These are phyloP conservation scores for Thraustochytrium sp. DNA, from an alignment of 352 stramenopile genomes.

Conservation along the genomic window DNA sequence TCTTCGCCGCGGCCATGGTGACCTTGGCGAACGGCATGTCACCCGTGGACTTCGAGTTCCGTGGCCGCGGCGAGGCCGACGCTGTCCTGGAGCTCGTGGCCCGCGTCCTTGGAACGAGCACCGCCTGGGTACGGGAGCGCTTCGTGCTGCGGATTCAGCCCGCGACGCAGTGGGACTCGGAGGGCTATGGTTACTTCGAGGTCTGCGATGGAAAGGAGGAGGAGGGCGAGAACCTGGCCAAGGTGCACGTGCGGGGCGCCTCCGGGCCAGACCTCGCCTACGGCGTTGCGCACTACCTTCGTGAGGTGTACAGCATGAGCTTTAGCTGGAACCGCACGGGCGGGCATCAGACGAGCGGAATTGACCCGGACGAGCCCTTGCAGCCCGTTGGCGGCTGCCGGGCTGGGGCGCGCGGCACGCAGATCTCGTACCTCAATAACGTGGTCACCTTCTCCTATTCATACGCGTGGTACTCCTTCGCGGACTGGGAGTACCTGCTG, in stretches of 20 bases:
- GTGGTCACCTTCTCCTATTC: slow-evolving; percentile 82
- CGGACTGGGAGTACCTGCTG: slow-evolving; percentile 73
- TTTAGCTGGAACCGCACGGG: slow-evolving; percentile 49
- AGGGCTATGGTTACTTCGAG: not conserved
- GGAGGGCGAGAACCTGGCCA: not conserved
- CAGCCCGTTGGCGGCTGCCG: slow-evolving; percentile 46
- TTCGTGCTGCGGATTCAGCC: too few species aligned
- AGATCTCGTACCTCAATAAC: slow-evolving; percentile 81
- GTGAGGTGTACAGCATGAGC: slow-evolving; percentile 45
- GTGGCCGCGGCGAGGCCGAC: too few species aligned
- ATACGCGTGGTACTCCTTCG: slow-evolving; percentile 69
- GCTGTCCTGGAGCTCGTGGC: not conserved
- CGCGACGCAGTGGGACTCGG: too few species aligned
- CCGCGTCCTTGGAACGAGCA: too few species aligned
- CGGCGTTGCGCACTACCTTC: slow-evolving; percentile 49
- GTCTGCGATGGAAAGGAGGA: not conserved
- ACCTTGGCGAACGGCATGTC: too few species aligned
- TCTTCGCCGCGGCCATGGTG: too few species aligned
- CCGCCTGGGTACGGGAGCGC: too few species aligned
- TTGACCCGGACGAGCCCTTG: slow-evolving; percentile 1
- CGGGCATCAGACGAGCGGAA: slow-evolving; percentile 37
- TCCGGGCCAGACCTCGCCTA: slow-evolving; percentile 46
- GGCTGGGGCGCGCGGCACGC: slow-evolving; percentile 58
- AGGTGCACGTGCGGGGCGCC: not conserved
- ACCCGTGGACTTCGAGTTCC: not conserved